Percentiles rank a stretch among this genome's conserved stretches.
phyloP scores from a whole-genome alignment of 148 eudicot species.

The Arctostaphylos glauca region DNA sequence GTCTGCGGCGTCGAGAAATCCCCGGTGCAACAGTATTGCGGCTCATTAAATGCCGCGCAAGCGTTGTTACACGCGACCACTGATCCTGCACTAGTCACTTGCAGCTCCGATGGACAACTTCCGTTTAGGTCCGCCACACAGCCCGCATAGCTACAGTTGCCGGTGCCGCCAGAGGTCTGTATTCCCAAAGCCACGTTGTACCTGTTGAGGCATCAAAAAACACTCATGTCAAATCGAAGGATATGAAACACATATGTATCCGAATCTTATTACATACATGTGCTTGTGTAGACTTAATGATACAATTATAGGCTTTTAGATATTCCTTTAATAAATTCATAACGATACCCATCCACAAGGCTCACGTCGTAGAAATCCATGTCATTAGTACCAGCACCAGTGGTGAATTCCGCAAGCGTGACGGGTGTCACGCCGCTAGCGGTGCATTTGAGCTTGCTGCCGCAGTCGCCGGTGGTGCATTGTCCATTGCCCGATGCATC shows the following conservation, averaged over 20 bases:
- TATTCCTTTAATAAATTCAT: too few species aligned
- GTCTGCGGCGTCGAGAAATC: slow-evolving; percentile 50
- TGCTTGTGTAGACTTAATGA: too few species aligned
- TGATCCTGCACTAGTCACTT: slow-evolving; percentile 29
- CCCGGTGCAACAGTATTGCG: slow-evolving; percentile 76
- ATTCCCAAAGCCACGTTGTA: slow-evolving; percentile 57
- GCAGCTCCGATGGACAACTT: slow-evolving; percentile 54
- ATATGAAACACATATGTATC: too few species aligned
- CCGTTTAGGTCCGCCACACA: slow-evolving; percentile 59
- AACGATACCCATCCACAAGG: slow-evolving; percentile 66
- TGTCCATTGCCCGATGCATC: slow-evolving; percentile 34
- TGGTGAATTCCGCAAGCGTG: slow-evolving; percentile 68
- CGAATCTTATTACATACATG: too few species aligned
- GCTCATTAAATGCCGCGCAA: slow-evolving; percentile 50
- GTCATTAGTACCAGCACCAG: slow-evolving; percentile 27
- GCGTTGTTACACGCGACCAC: slow-evolving; percentile 81
- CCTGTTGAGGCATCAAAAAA: too few species aligned
- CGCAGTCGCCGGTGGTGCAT: slow-evolving; percentile 54
- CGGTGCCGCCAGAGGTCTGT: slow-evolving; percentile 37
- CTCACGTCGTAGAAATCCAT: slow-evolving; percentile 84
- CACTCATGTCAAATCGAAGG: too few species aligned
- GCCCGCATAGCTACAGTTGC: slow-evolving; percentile 62
- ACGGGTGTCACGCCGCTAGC: slow-evolving; percentile 73
- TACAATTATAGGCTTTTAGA: too few species aligned
- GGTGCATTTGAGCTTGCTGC: slow-evolving; percentile 34